Evolutionary conservation across 768 basidiomycete genomes (phyloP), one percentile per base, ranked within the genome.

Genomic region (Mrakia gelida): DNA sequence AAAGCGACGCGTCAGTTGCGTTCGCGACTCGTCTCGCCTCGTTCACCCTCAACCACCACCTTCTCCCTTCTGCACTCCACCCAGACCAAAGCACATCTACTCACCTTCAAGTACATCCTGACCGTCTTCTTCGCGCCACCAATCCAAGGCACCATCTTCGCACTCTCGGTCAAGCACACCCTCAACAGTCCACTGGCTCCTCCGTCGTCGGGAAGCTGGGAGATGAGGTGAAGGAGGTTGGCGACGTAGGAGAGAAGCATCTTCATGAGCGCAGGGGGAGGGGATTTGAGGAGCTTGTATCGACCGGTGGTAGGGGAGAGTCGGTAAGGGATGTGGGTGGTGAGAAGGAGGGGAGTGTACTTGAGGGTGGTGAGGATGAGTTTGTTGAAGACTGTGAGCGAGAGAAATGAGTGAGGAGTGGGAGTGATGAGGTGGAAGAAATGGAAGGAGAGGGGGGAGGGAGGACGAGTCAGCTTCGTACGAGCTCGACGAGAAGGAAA

Each of bases 61-160:
- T 2, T 23, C 56, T n/a, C 56, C 3, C 23, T n/a, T n/a, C n/a
- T n/a, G n/a, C n/a, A n/a, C 16, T 54, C 52, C 16, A 8, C 52
- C 52, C 52, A 54, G 4, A 7, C 15, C 52, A 54, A 18, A n/a
- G n/a, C n/a, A n/a, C n/a, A 15, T 16, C 23, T 23, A 76, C 83
- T 72, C 79, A 92, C 94, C 87, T 97, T 98, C 70, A 97, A 86
- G 84, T 96, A 98, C 18, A 88, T 85, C 83, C 94, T 92, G 49
- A 97, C 88, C 38, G 92, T 88, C 84, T 93, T 97, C 56, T 94
- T 88, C 80, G 91, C 94, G 79, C 89, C 89, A 74, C 91, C 88
- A 38, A 97, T 87, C 84, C 95, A 98, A 0, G 97, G 96, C 8
- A 98, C 85, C 38, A 98, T 87, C 84, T 95, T 97, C 0, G 92